Conservation (phyloP, 2,329 filamentous ascomycete species). For the Xylaria sp. region DNA sequence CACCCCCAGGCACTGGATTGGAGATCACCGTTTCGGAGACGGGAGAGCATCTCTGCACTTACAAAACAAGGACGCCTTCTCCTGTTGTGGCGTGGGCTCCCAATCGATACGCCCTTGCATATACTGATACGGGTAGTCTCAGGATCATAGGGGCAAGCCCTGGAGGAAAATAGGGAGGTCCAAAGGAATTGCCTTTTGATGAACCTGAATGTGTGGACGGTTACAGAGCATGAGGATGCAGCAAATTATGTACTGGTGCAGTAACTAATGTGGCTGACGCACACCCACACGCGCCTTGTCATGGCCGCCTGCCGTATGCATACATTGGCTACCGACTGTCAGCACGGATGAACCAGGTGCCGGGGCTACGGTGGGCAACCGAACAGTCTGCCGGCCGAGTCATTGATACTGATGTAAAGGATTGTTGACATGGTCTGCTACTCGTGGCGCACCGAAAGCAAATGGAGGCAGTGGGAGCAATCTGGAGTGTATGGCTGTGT, state of each 20-base stretch:
- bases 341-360: slow-evolving; percentile 37
- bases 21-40: slow-evolving; percentile 79
- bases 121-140: slow-evolving; percentile 74
- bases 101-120: slow-evolving; percentile 77
- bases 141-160: slow-evolving; percentile 73
- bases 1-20: slow-evolving; percentile 64
- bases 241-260: neutral
- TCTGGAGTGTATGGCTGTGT: neutral
- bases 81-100: slow-evolving; percentile 81
- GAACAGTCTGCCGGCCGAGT: neutral
- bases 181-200: slow-evolving; percentile 7
- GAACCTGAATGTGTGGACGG: slow-evolving; percentile 12
- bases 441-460: neutral
- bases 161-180: slow-evolving; percentile 54
- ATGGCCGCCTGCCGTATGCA: slow-evolving; percentile 9
- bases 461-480: slow-evolving; percentile 3
- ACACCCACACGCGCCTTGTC: neutral
- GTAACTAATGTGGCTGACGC: neutral
- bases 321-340: slow-evolving; percentile 23
- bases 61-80: slow-evolving; percentile 74
- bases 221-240: neutral
- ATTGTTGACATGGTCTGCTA: neutral
- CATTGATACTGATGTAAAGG: neutral
- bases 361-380: slow-evolving; percentile 10
- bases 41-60: slow-evolving; percentile 76